phyloP scores from a whole-genome alignment of 2,329 filamentous ascomycete genomes.

The Penicillium sp. region DNA sequence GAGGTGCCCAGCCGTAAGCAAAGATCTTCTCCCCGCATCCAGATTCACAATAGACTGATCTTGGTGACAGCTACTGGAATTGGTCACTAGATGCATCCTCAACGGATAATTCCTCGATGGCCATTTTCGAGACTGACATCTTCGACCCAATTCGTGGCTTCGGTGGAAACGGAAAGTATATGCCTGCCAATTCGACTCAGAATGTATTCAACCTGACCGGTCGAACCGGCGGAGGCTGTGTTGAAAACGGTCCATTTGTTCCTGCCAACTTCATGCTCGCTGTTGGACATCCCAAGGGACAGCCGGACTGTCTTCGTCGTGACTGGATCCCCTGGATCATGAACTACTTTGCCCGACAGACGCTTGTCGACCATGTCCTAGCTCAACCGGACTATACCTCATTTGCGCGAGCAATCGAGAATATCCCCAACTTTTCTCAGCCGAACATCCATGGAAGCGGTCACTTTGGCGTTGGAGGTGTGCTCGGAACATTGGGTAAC shows the following conservation, averaged over 20 bases:
- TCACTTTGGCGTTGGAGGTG: constrained; percentile 17
- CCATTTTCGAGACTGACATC: constrained; percentile 20
- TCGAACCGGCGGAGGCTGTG: constrained; percentile 18
- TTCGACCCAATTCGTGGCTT: constrained; percentile 14
- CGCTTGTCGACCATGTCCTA: constrained; percentile 15
- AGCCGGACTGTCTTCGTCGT: constrained; percentile 14
- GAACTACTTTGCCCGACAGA: constrained; percentile 19
- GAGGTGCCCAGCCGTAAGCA: constrained; percentile 43
- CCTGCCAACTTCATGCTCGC: constrained; percentile 11
- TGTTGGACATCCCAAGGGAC: constrained; percentile 5
- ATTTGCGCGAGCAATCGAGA: constrained; percentile 17
- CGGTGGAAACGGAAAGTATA: constrained; percentile 19
- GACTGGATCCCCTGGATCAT: constrained; percentile 22
- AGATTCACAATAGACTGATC: neutral
- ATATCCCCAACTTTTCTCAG: constrained; percentile 13
- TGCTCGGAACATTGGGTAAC: constrained; percentile 19
- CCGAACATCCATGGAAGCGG: constrained; percentile 20
- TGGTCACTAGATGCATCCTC: constrained; percentile 33
- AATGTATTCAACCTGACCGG: constrained; percentile 20
- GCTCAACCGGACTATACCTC: constrained; percentile 18
- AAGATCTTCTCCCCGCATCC: neutral
- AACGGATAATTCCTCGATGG: constrained; percentile 11
- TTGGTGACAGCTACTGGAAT: constrained; percentile 31
- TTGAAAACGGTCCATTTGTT: constrained; percentile 16
- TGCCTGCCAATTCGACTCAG: constrained; percentile 4